Conservation (phyloP, 306 rosid genomes). For the Lupinus albus region DNA sequence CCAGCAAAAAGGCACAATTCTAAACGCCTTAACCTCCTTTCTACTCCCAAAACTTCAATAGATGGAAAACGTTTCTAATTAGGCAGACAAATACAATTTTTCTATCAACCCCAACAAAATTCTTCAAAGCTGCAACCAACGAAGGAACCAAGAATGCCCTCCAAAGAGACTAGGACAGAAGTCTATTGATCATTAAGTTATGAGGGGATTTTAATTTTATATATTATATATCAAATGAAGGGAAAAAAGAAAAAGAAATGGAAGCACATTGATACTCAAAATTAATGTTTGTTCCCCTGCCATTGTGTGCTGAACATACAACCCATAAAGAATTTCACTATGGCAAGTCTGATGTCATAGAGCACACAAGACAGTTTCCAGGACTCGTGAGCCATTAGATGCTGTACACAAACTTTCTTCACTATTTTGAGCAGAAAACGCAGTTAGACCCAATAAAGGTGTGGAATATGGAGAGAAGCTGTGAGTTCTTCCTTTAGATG, state of each 20-base stretch:
- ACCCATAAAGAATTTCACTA: background rate
- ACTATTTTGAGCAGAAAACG: too few relatives aligned
- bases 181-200: background rate
- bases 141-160: background rate
- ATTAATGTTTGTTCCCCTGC: background rate
- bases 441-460: too few relatives aligned
- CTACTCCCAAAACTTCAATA: background rate
- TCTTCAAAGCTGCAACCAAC: background rate
- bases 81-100: constrained; percentile 2
- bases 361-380: too few relatives aligned
- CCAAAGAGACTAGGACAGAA: background rate
- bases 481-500: too few relatives aligned
- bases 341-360: background rate
- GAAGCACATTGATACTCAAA: background rate
- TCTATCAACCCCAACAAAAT: background rate
- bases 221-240: too few relatives aligned
- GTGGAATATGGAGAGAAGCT: too few relatives aligned
- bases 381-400: too few relatives aligned
- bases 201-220: background rate
- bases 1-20: background rate
- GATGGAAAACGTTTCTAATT: background rate
- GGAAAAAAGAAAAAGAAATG: background rate
- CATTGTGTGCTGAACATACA: constrained; percentile 1
- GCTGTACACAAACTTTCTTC: too few relatives aligned
- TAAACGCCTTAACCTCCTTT: background rate